Conservation (phyloP, 345 rosid species). For the Excoecaria agallocha region DNA sequence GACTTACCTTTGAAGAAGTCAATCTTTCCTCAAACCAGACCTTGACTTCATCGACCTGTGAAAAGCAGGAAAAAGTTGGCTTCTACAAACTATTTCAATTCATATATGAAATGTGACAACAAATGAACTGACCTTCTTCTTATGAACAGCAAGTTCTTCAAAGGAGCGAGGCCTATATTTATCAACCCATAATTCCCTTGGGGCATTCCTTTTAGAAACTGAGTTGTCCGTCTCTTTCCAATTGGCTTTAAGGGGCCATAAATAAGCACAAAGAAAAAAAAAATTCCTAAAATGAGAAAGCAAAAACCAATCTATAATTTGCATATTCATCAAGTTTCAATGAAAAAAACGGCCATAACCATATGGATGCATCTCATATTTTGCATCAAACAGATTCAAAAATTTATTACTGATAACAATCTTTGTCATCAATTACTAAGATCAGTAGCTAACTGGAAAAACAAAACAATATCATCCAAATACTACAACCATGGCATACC, state of each 20-base stretch:
- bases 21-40: constrained; percentile 67
- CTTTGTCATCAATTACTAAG: no score
- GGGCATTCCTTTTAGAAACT: constrained; percentile 40
- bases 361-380: no score
- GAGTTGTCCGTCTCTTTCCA: constrained; percentile 20
- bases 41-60: constrained; percentile 53
- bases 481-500: constrained; percentile 46
- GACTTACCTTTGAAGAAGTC: constrained; percentile 46
- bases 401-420: no score
- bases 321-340: no score
- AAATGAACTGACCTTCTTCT: constrained; percentile 61
- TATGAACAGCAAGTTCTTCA: constrained; percentile 90
- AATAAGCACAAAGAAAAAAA: neutral
- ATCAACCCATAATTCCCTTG: constrained; percentile 74
- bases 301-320: neutral
- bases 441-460: neutral
- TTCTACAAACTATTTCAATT: neutral
- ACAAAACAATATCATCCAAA: neutral
- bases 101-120: constrained; percentile 3
- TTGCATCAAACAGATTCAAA: no score
- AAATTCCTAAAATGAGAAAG: neutral
- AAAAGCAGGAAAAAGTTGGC: neutral
- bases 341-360: no score
- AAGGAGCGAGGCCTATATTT: constrained; percentile 64
- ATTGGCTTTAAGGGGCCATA: constrained; percentile 14